These are phyloP conservation scores for Berberis thunbergii DNA, from an alignment of 164 flowering plant genomes.

Conservation along the genomic window DNA sequence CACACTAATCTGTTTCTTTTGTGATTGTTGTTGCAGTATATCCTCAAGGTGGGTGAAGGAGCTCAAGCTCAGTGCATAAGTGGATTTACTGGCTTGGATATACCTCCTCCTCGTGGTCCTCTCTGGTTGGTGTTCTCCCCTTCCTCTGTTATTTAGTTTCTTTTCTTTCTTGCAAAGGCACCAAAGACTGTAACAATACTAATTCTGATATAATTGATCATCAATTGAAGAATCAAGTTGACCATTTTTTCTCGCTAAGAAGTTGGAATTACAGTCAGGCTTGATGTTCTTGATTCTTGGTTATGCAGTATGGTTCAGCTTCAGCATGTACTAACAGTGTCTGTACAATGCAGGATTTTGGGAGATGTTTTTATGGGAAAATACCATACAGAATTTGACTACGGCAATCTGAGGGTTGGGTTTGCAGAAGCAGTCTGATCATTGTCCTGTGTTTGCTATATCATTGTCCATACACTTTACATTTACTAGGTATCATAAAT, in stretches of 20 bases:
- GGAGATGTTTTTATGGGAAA: constrained; percentile 50
- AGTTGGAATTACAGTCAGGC: too few species aligned
- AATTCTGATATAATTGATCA: too few species aligned
- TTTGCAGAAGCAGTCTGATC: constrained; percentile 35
- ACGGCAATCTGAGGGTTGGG: constrained; percentile 32
- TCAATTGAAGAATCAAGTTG: too few species aligned
- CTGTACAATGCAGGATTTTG: constrained; percentile 34
- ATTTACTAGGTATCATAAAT: too few species aligned
- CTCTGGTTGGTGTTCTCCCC: constrained; percentile 34
- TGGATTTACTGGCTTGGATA: constrained; percentile 61
- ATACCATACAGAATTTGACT: constrained; percentile 47
- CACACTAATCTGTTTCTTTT: not conserved
- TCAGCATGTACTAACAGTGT: not conserved
- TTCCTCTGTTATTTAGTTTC: not conserved
- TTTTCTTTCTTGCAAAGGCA: not conserved
- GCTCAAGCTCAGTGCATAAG: constrained; percentile 61
- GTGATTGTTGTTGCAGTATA: constrained; percentile 32
- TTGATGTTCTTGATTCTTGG: too few species aligned
- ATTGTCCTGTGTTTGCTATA: too few species aligned
- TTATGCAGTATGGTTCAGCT: not conserved
- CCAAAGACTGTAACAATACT: too few species aligned
- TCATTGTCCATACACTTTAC: too few species aligned
- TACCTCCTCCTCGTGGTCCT: constrained; percentile 69
- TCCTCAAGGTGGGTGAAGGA: constrained; percentile 61
- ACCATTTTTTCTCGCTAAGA: too few species aligned